Evolutionary conservation across 306 rosid genomes (phyloP).

Genomic region (Bauhinia variegata): DNA sequence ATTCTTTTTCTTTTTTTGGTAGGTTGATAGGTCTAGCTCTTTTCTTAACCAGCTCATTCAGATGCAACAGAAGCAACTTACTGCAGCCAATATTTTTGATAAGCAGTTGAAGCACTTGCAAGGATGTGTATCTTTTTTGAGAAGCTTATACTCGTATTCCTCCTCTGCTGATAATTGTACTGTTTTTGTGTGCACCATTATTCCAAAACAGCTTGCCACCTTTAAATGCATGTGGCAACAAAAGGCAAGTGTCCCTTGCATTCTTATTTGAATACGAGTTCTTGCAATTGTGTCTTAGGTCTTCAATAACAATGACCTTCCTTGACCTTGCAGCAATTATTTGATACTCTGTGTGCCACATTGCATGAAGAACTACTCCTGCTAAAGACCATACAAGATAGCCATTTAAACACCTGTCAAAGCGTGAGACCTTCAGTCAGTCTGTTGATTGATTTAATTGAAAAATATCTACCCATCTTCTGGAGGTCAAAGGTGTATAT

Average conservation of each 20-base stretch:
- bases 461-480: slow-evolving; percentile 59
- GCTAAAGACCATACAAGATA: slow-evolving; percentile 52
- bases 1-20: slow-evolving; percentile 25
- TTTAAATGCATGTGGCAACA: slow-evolving; percentile 89
- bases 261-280: slow-evolving; percentile 20
- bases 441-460: slow-evolving; percentile 56
- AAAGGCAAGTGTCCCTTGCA: slow-evolving; percentile 47
- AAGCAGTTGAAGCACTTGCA: slow-evolving; percentile 63
- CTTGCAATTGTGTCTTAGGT: slow-evolving; percentile 16
- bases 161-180: slow-evolving; percentile 37
- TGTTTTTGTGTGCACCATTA: slow-evolving; percentile 40
- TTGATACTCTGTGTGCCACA: slow-evolving; percentile 64
- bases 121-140: slow-evolving; percentile 56
- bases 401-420: slow-evolving; percentile 65
- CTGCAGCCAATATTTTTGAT: slow-evolving; percentile 59
- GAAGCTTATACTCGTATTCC: slow-evolving; percentile 54
- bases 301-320: slow-evolving; percentile 15
- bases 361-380: slow-evolving; percentile 64
- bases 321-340: slow-evolving; percentile 63
- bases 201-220: slow-evolving; percentile 56
- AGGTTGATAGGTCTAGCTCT: slow-evolving; percentile 71
- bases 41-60: slow-evolving; percentile 70
- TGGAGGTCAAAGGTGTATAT: slow-evolving; percentile 66
- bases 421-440: slow-evolving; percentile 51
- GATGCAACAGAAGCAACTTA: slow-evolving; percentile 73